Evolutionary conservation across 768 basidiomycete species (phyloP).

Genomic region (Brasilioporus rufonigricans): DNA sequence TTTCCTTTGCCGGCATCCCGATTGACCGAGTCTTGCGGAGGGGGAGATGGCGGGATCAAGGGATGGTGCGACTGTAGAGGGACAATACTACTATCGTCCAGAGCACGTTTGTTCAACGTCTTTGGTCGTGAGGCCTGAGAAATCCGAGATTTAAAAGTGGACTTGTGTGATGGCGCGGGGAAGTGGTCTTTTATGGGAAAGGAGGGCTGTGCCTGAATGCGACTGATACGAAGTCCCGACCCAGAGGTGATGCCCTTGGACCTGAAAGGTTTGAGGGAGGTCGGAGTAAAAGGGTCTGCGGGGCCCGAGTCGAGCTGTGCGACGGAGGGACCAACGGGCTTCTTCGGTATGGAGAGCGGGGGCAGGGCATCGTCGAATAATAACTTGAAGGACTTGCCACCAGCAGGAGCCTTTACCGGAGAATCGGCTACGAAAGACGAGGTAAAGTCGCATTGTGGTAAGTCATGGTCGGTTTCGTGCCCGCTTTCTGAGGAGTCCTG

Average conservation of each 20-base stretch:
- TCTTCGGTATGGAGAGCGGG: slow-evolving; percentile 17
- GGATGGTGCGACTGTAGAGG: slow-evolving; percentile 21
- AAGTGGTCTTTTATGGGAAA: slow-evolving; percentile 12
- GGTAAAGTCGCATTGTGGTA: slow-evolving; percentile 30
- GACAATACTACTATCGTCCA: slow-evolving; percentile 33
- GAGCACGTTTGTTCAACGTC: slow-evolving; percentile 43
- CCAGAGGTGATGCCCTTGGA: slow-evolving; percentile 1
- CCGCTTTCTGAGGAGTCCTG: slow-evolving; percentile 32
- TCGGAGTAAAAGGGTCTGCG: background rate
- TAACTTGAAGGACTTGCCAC: slow-evolving; percentile 60
- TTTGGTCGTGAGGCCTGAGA: slow-evolving; percentile 16
- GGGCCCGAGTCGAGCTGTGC: background rate
- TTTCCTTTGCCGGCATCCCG: slow-evolving; percentile 40
- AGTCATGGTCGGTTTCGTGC: slow-evolving; percentile 35
- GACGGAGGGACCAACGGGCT: background rate
- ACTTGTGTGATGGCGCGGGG: background rate
- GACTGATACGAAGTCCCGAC: background rate
- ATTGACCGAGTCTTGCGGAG: slow-evolving; percentile 37
- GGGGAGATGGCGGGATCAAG: slow-evolving; percentile 72
- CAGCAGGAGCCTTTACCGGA: slow-evolving; percentile 59
- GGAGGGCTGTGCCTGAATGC: slow-evolving; percentile 3
- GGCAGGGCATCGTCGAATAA: slow-evolving; percentile 59
- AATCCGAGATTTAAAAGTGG: background rate
- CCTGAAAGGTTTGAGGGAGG: slow-evolving; percentile 1
- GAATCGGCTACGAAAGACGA: slow-evolving; percentile 66